Evolutionary conservation across 352 stramenopile species (phyloP).

Genomic region (Phytophthora hybrid): DNA sequence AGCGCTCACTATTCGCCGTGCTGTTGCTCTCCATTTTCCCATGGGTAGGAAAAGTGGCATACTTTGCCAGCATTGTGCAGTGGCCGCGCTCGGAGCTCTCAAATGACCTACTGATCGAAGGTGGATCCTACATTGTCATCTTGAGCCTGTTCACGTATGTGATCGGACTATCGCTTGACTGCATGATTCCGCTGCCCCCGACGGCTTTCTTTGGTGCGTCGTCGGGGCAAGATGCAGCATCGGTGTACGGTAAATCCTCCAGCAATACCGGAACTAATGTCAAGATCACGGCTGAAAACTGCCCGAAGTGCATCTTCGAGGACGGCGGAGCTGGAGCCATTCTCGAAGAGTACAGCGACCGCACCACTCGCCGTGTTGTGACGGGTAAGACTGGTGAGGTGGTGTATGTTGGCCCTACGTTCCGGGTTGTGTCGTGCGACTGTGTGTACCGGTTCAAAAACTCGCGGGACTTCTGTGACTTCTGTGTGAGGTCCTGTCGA

Average conservation of each 20-base stretch:
- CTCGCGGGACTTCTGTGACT: constrained; percentile 73
- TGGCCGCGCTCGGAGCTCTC: constrained; percentile 50
- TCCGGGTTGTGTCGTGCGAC: constrained; percentile 86
- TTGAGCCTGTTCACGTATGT: constrained; percentile 57
- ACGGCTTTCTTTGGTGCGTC: constrained; percentile 77
- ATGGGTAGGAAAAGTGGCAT: constrained; percentile 74
- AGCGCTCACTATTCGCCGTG: constrained; percentile 66
- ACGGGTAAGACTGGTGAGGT: constrained; percentile 54
- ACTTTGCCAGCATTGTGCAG: constrained; percentile 55
- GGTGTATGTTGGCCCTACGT: constrained; percentile 76
- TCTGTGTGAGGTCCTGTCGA: constrained; percentile 77
- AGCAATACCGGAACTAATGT: constrained; percentile 18
- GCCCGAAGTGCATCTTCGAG: constrained; percentile 83
- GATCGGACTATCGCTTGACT: constrained; percentile 54
- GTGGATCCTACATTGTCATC: constrained; percentile 44
- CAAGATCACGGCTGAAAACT: constrained; percentile 82
- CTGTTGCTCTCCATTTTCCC: constrained; percentile 62
- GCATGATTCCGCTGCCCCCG: constrained; percentile 75
- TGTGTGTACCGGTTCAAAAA: constrained; percentile 80
- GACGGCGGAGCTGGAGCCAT: constrained; percentile 78
- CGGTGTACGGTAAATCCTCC: constrained; percentile 46
- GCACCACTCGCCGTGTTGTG: constrained; percentile 54
- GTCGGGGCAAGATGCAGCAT: constrained; percentile 57
- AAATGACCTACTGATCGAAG: constrained; percentile 59
- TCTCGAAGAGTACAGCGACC: constrained; percentile 70